phyloP scores from a whole-genome alignment of 805 yeast species.

The Candida coleopterorum region DNA sequence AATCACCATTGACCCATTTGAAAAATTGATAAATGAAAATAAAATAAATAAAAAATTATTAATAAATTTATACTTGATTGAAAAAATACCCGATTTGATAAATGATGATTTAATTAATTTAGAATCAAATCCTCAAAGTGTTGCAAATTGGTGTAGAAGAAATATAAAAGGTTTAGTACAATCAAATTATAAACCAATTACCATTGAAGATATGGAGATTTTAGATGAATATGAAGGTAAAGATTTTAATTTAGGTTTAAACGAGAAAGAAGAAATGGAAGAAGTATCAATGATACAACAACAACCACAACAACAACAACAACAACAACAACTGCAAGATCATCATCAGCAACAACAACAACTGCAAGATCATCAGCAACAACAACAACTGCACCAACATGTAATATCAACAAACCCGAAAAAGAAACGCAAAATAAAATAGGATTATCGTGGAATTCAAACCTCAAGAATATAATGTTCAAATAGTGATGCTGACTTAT shows the following conservation, averaged over 20 bases:
- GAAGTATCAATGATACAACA: neutral
- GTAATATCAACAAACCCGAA: neutral
- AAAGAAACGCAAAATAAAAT: slow-evolving; percentile 6
- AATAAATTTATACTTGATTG: slow-evolving; percentile 28
- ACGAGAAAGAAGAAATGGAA: slow-evolving; percentile 2
- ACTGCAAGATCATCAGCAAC: too few species aligned
- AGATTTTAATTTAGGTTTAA: slow-evolving; percentile 7
- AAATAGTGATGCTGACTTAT: too few species aligned
- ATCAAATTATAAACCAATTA: slow-evolving; percentile 31
- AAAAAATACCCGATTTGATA: slow-evolving; percentile 31
- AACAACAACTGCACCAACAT: too few species aligned
- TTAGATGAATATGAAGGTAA: slow-evolving; percentile 8
- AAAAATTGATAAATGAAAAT: slow-evolving; percentile 1
- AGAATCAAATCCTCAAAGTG: slow-evolving; percentile 37
- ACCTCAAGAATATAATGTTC: too few species aligned
- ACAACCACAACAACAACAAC: too few species aligned
- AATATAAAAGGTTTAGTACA: slow-evolving; percentile 26
- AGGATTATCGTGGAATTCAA: neutral
- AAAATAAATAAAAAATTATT: slow-evolving; percentile 16
- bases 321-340: too few species aligned
- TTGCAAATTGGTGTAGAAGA: slow-evolving; percentile 35
- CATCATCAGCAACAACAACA: too few species aligned
- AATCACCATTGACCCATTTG: slow-evolving; percentile 16
- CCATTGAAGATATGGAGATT: slow-evolving; percentile 5
- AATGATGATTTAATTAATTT: slow-evolving; percentile 31